These are phyloP conservation scores for Magnaporthiopsis incrustans DNA, from an alignment of 2,329 filamentous ascomycete genomes.

Conservation along the genomic window DNA sequence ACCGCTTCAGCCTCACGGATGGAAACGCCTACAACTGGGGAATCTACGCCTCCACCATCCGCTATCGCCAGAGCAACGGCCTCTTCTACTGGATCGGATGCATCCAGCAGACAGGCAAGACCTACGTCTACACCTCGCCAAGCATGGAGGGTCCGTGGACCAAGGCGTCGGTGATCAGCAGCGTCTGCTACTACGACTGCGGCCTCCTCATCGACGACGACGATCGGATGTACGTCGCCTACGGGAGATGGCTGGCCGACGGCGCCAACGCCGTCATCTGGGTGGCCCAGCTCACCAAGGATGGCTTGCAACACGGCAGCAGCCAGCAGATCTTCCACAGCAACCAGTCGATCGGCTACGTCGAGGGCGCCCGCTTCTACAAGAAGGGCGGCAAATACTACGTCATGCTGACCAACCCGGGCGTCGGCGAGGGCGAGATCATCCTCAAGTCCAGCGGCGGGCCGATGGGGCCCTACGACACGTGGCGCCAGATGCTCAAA, in stretches of 20 bases:
- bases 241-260: conserved; percentile 24
- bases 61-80: conserved; percentile 39
- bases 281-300: conserved; percentile 40
- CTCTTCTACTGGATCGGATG: conserved; percentile 52
- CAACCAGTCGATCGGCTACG: conserved; percentile 24
- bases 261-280: conserved; percentile 30
- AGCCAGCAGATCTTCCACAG: conserved; percentile 24
- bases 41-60: conserved; percentile 8
- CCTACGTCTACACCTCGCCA: conserved; percentile 43
- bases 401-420: conserved; percentile 27
- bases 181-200: conserved; percentile 46
- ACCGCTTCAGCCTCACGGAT: conserved; percentile 6
- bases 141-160: conserved; percentile 22
- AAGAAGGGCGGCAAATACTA: conserved; percentile 36
- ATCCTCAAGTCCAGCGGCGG: conserved; percentile 38
- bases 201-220: conserved; percentile 50
- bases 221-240: conserved; percentile 48
- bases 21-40: conserved; percentile 2
- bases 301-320: conserved; percentile 37
- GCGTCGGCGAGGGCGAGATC: conserved; percentile 28
- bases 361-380: conserved; percentile 50
- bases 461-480: conserved; percentile 44
- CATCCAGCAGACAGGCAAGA: conserved; percentile 22
- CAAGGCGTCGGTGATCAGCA: not conserved
- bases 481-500: conserved; percentile 28